phyloP scores from a whole-genome alignment of 352 stramenopile species.

The Phytophthora brassicae region DNA sequence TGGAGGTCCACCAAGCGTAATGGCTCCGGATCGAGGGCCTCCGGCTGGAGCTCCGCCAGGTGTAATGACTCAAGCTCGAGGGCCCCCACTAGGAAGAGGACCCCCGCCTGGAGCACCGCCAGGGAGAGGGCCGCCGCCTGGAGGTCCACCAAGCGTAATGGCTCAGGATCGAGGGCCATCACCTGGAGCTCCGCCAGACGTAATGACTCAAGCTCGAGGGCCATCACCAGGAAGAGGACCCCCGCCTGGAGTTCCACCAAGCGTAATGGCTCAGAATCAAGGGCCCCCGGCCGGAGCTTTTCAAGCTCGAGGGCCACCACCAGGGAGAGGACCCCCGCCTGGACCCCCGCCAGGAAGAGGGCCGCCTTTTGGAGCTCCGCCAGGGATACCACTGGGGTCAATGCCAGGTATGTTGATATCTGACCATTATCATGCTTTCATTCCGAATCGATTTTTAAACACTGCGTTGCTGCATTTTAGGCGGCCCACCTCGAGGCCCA shows the following conservation, averaged over 20 bases:
- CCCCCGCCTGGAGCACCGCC: slow-evolving; percentile 26
- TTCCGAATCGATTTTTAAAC: not conserved
- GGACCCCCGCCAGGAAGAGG: slow-evolving; percentile 6
- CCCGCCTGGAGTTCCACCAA: slow-evolving; percentile 18
- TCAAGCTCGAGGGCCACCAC: not conserved
- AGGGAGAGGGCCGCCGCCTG: slow-evolving; percentile 15
- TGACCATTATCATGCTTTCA: not conserved
- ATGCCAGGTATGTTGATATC: slow-evolving; percentile 13
- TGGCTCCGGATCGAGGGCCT: slow-evolving; percentile 25
- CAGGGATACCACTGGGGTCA: slow-evolving; percentile 9
- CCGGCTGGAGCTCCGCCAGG: slow-evolving; percentile 28
- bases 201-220: slow-evolving; percentile 17
- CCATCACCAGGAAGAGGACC: slow-evolving; percentile 8
- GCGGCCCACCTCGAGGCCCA: slow-evolving; percentile 23
- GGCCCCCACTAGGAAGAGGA: slow-evolving; percentile 6
- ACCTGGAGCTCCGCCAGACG: no score
- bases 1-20: slow-evolving; percentile 7
- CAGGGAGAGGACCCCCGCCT: slow-evolving; percentile 6
- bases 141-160: slow-evolving; percentile 10
- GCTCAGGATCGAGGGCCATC: slow-evolving; percentile 31
- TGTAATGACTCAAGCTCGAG: no score
- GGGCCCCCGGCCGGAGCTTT: slow-evolving; percentile 9
- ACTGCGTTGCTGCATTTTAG: slow-evolving; percentile 4
- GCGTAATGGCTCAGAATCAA: slow-evolving; percentile 15
- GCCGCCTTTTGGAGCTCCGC: slow-evolving; percentile 10